phyloP scores from a whole-genome alignment of 306 rosid genomes.

The Cotoneaster glaucophyllus region DNA sequence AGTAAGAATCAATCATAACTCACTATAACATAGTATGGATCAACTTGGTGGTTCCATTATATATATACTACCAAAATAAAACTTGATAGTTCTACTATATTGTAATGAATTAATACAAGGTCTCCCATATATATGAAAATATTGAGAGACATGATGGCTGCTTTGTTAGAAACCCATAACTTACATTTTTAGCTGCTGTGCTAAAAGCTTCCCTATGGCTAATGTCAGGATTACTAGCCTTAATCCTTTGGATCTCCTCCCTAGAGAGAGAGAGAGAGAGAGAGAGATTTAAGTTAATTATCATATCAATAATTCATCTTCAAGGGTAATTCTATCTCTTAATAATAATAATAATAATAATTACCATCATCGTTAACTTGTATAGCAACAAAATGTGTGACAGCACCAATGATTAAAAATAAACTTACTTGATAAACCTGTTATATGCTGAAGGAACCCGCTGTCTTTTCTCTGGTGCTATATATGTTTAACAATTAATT shows the following conservation, averaged over 20 bases:
- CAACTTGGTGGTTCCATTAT: not conserved
- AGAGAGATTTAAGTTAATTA: not conserved
- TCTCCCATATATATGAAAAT: not conserved
- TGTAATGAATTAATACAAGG: not conserved
- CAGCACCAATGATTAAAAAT: not conserved
- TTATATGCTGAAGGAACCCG: conserved; percentile 99
- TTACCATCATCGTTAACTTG: not conserved
- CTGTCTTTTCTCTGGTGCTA: conserved; percentile 96
- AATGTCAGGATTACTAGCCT: conserved; percentile 86
- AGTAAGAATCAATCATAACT: not conserved
- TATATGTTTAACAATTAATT: not conserved
- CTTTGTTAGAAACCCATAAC: conserved; percentile 9
- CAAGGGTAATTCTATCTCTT: not conserved
- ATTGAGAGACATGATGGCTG: not conserved
- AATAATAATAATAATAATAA: too few species aligned
- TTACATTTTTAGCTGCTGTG: conserved; percentile 94
- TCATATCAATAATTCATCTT: not conserved
- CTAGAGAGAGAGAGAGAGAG: conserved; percentile 24
- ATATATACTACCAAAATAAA: not conserved
- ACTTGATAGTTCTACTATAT: not conserved
- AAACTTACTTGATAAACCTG: conserved; percentile 85
- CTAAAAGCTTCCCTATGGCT: conserved; percentile 98
- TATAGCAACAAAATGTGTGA: not conserved
- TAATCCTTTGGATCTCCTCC: conserved; percentile 99
- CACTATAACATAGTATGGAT: not conserved